These are phyloP conservation scores for Xylaria arbuscula DNA, from an alignment of 2,329 filamentous ascomycete genomes.

Conservation along the genomic window DNA sequence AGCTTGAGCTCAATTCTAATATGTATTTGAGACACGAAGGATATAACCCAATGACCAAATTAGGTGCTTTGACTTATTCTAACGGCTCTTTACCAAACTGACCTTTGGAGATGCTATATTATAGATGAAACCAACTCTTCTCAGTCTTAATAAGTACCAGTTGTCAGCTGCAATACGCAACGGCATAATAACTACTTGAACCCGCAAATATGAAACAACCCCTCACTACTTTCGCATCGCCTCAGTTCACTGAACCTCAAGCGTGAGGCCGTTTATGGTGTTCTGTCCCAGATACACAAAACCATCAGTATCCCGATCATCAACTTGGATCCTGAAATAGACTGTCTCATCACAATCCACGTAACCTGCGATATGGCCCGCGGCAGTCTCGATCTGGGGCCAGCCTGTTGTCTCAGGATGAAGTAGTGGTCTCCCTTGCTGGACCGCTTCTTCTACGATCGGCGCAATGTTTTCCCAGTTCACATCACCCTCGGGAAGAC, in stretches of 20 bases:
- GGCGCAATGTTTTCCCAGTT: conserved; percentile 43
- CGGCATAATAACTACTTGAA: not conserved
- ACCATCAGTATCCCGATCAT: conserved; percentile 41
- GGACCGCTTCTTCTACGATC: conserved; percentile 38
- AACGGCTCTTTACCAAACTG: no score
- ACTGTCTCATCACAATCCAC: conserved; percentile 47
- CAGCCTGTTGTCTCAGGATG: conserved; percentile 49
- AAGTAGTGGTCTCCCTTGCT: conserved; percentile 25
- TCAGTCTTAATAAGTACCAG: not conserved
- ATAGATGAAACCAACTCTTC: no score
- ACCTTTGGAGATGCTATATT: no score
- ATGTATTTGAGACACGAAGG: no score
- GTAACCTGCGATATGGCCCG: conserved; percentile 40
- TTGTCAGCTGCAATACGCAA: not conserved
- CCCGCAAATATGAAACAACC: not conserved
- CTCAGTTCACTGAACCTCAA: conserved; percentile 10
- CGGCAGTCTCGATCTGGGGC: conserved; percentile 36
- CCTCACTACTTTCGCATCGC: not conserved
- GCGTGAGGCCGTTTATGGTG: conserved; percentile 46
- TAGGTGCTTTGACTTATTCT: no score
- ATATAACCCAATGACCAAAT: no score
- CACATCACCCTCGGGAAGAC: conserved; percentile 33
- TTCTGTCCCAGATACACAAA: conserved; percentile 49
- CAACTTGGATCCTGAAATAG: conserved; percentile 45
- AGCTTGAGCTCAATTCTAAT: no score